Base-by-base conservation (phyloP, 352 stramenopile genomes). In the Globisporangium takayamanum region DNA sequence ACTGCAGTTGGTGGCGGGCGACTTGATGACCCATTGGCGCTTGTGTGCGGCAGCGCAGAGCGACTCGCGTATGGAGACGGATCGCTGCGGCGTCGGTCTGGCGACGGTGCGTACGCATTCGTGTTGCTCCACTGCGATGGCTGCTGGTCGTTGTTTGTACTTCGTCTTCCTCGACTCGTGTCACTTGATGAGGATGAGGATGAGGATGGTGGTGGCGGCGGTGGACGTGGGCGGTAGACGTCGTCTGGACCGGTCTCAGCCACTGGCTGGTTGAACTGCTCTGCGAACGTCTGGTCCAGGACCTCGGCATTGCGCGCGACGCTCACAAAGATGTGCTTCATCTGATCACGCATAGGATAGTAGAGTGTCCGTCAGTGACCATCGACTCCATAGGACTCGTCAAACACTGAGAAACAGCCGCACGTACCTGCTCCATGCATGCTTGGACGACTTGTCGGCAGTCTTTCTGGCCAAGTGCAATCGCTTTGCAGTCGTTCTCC, bases 401-500 rank as follows among this genome's bases (percentile, higher is more conserved):
- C 18, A 15, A n/a, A 6, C 6, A 36, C 30, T 6, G 3, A 36
- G 30, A 46, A n/a, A n/a, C n/a, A n/a, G n/a, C n/a, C n/a, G n/a
- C n/a, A 26, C 68, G 79, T 79, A 89, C 89, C 80, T 95, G 95
- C 52, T 84, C 79, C 81, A 95, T 93, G 60, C 88, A 97, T 18
- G 74, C 72, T 50, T 78, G 53, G 16, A 96, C 68, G 14, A 96
- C 87, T 53, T 88, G 65, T 42, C 86, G 74, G 20, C 84, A 66
- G 18, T 92, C 75, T 49, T 94, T 94, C 22, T 82, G 70, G 0
- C 89, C 87, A 5, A 84, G 63, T 41, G 86, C 80, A 39, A 97
- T 95, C 0, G 78, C 75, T 59, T 94, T 95, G 63, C 88, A 97
- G 66, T 97, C 87, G 44, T 81, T 96, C 75, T 96, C 97, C 86